A percentile compares a stretch with the other conserved stretches of the same genome.
phyloP scores from a whole-genome alignment of 75 land plant species.

The Cryptomeria japonica region DNA sequence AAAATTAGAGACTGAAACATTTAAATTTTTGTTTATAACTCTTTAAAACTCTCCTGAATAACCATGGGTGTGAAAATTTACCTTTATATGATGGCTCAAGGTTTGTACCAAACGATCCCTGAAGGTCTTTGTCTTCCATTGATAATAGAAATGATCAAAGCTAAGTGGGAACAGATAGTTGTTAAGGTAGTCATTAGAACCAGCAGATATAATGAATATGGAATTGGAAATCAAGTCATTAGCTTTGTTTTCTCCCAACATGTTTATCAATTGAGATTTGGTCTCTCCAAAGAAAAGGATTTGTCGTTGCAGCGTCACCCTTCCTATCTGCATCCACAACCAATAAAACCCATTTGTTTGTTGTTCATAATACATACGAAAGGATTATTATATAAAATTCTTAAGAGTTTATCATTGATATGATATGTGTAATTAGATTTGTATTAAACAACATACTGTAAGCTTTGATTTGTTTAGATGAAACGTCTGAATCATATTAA shows the following conservation, averaged over 20 bases:
- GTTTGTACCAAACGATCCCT: slow-evolving; percentile 7
- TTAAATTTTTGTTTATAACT: too few species aligned
- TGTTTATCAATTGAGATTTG: not conserved
- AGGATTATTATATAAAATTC: too few species aligned
- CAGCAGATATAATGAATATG: not conserved
- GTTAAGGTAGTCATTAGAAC: slow-evolving; percentile 16
- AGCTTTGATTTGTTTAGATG: too few species aligned
- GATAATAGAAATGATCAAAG: slow-evolving; percentile 9
- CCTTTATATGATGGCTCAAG: slow-evolving; percentile 22
- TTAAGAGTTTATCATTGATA: too few species aligned
- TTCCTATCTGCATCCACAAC: slow-evolving; percentile 11
- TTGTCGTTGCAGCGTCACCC: not conserved
- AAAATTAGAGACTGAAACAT: too few species aligned
- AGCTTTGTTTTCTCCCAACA: not conserved
- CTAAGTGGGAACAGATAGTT: slow-evolving; percentile 18
- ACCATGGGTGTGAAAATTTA: not conserved
- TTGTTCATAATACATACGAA: too few species aligned
- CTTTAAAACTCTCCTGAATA: too few species aligned
- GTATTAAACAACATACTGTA: too few species aligned
- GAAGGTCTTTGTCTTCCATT: not conserved
- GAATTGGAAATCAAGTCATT: not conserved
- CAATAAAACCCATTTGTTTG: too few species aligned
- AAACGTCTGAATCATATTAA: too few species aligned
- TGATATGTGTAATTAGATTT: too few species aligned
- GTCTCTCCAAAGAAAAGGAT: slow-evolving; percentile 1